A percentile compares a stretch with the other conserved stretches of the same genome.
Evolutionary conservation across 2,329 filamentous ascomycete species (phyloP).

Genomic region (Alternaria conjuncta): DNA sequence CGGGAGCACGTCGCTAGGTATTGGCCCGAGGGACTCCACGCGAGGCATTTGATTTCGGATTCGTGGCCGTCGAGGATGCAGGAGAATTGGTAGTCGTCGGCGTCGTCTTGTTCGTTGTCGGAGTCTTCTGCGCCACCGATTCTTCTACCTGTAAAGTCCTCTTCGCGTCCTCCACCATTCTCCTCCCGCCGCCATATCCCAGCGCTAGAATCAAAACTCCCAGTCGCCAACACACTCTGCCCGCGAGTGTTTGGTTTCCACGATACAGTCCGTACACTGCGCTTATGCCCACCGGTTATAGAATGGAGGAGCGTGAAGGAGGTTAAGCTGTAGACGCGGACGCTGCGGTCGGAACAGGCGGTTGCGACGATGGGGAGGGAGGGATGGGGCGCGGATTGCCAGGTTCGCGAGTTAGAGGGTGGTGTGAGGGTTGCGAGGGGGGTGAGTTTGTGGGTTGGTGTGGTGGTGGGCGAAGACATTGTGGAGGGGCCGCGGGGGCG

Average conservation of each 20-base stretch:
- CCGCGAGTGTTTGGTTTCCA: conserved; percentile 78
- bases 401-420: conserved; percentile 69
- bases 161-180: conserved; percentile 59
- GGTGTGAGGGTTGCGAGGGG: conserved; percentile 61
- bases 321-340: conserved; percentile 86
- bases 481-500: conserved; percentile 14
- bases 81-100: conserved; percentile 90
- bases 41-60: conserved; percentile 84
- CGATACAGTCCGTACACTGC: conserved; percentile 81
- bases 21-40: conserved; percentile 75
- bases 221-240: conserved; percentile 80
- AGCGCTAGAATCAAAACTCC: conserved; percentile 91
- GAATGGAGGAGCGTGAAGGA: conserved; percentile 79
- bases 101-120: conserved; percentile 60
- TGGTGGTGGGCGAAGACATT: conserved; percentile 23
- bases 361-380: conserved; percentile 88
- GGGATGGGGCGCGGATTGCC: conserved; percentile 85
- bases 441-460: conserved; percentile 37
- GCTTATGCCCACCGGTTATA: conserved; percentile 86
- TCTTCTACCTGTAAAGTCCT: conserved; percentile 31
- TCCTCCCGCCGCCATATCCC: conserved; percentile 74
- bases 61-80: conserved; percentile 95
- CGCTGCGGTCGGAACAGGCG: conserved; percentile 81
- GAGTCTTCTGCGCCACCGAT: conserved; percentile 34
- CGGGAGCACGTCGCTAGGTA: conserved; percentile 88